Conservation (phyloP, 2,329 filamentous ascomycete species). For the Epichloe uncinata region DNA sequence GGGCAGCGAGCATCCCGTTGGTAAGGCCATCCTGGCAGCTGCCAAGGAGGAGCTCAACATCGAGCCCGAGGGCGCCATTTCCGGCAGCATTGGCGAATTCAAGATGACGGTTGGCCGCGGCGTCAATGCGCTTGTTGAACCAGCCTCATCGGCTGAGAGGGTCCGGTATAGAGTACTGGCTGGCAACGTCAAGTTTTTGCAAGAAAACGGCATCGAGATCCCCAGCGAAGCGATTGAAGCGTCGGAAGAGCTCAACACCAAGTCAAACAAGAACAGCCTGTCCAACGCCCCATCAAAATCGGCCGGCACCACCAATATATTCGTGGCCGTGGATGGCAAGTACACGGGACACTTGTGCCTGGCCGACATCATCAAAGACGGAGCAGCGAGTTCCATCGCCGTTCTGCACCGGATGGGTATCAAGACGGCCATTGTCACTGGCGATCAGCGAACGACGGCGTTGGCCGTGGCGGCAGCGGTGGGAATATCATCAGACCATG, state of each 20-base stretch:
- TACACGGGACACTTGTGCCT: constrained; percentile 78
- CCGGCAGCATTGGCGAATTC: constrained; percentile 79
- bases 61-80: constrained; percentile 57
- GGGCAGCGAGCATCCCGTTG: constrained; percentile 90
- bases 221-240: constrained; percentile 49
- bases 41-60: constrained; percentile 67
- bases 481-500: constrained; percentile 61
- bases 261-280: constrained; percentile 19
- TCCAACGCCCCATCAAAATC: constrained; percentile 18
- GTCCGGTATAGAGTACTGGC: constrained; percentile 66
- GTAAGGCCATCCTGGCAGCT: constrained; percentile 66
- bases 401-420: constrained; percentile 78
- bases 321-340: constrained; percentile 69
- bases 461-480: constrained; percentile 70
- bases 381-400: constrained; percentile 65
- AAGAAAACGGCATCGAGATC: constrained; percentile 53
- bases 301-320: constrained; percentile 72
- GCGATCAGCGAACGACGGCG: constrained; percentile 77
- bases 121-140: constrained; percentile 70
- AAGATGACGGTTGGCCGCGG: constrained; percentile 72
- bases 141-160: constrained; percentile 52
- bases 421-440: constrained; percentile 82
- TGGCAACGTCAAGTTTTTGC: constrained; percentile 69
- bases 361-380: constrained; percentile 82
- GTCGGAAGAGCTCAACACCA: constrained; percentile 43